Percentiles rank a stretch among this genome's conserved stretches.
Conservation (phyloP, 2,329 filamentous ascomycete genomes). For the Claviceps fusiformis region DNA sequence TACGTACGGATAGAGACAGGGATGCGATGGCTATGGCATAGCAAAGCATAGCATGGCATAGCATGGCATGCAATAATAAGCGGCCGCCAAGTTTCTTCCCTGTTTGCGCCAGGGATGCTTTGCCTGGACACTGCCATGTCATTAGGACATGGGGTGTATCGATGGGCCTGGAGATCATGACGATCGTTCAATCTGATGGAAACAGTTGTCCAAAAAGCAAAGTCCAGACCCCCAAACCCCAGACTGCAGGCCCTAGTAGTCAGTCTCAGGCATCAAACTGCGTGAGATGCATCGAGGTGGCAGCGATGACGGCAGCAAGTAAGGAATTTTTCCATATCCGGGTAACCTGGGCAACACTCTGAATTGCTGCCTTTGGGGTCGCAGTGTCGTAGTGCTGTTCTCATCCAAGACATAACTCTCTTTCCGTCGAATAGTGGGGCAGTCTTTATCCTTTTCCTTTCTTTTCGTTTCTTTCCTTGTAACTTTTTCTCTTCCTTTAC, state of each 20-base stretch:
- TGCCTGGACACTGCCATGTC: neutral
- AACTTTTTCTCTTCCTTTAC: neutral
- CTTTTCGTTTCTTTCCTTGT: neutral
- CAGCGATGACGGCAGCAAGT: no score
- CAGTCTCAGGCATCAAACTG: no score
- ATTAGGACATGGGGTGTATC: neutral
- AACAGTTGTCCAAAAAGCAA: no score
- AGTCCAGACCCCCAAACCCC: neutral
- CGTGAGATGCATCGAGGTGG: no score
- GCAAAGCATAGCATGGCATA: neutral
- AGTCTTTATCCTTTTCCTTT: neutral
- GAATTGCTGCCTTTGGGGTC: neutral
- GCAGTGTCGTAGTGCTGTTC: neutral
- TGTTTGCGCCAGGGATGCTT: neutral
- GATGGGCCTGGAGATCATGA: neutral
- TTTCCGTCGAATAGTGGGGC: neutral
- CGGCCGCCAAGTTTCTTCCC: neutral
- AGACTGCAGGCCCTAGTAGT: no score
- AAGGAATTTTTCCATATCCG: neutral
- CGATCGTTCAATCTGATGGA: neutral
- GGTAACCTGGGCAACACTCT: neutral
- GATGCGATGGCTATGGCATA: neutral
- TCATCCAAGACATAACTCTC: constrained; percentile 2
- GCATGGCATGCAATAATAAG: neutral
- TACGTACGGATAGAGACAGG: no score